Percentiles rank a stretch among this genome's conserved stretches.
Evolutionary conservation across 495 filamentous ascomycete genomes (phyloP).

Genomic region (Parathielavia hyrcaniae): DNA sequence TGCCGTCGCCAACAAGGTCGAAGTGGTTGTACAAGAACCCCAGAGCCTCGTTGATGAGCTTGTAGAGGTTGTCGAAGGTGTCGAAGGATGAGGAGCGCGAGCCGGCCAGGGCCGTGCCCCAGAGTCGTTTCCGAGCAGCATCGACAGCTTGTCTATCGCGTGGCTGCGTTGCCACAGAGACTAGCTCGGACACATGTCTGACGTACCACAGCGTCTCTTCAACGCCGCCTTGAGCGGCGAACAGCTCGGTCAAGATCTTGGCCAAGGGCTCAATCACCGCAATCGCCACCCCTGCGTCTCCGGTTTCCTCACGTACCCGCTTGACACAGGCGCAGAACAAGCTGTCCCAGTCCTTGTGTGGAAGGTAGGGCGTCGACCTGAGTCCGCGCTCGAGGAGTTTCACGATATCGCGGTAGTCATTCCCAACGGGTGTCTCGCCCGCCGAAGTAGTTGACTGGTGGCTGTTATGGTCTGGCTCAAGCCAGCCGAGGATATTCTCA

Average conservation of each 20-base stretch:
- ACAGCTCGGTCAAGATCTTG: conserved; percentile 38
- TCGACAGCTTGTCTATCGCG: conserved; percentile 53
- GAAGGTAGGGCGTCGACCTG: conserved; percentile 40
- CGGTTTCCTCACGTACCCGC: conserved; percentile 58
- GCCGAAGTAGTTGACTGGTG: conserved; percentile 30
- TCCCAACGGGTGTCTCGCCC: conserved; percentile 36
- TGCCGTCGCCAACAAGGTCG: conserved; percentile 21
- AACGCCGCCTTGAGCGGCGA: conserved; percentile 9
- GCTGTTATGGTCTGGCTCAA: conserved; percentile 33
- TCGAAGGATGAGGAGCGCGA: conserved; percentile 46
- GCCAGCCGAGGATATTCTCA: conserved; percentile 25
- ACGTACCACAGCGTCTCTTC: conserved; percentile 23
- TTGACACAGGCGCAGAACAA: conserved; percentile 54
- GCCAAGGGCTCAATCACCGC: conserved; percentile 68
- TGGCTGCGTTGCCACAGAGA: conserved; percentile 41
- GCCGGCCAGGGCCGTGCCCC: conserved; percentile 47
- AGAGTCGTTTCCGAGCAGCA: conserved; percentile 51
- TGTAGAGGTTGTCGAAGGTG: conserved; percentile 57
- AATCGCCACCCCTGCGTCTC: conserved; percentile 55
- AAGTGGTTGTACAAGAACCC: conserved; percentile 39
- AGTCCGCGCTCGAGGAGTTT: conserved; percentile 61
- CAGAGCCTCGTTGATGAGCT: conserved; percentile 43
- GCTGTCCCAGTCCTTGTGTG: conserved; percentile 51
- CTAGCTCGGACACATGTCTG: conserved; percentile 30
- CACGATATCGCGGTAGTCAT: conserved; percentile 64